Base-by-base conservation (phyloP, 2,329 filamentous ascomycete species). In the Fusarium circinatum region DNA sequence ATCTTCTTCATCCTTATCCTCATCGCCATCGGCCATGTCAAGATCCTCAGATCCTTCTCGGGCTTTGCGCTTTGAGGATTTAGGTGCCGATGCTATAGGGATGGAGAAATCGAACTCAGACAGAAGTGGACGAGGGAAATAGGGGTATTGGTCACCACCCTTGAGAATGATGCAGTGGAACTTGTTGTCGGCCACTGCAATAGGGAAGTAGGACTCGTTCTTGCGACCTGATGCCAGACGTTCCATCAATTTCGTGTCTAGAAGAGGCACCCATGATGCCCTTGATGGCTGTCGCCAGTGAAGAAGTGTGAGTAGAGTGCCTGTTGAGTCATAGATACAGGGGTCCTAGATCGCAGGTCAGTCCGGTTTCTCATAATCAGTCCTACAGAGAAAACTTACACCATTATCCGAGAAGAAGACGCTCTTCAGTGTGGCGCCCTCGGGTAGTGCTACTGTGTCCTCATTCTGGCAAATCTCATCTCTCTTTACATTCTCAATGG, bases 101-200 rank as follows among this genome's bases (percentile, higher is more conserved):
- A 99, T 89, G 48, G 92, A 90, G 81, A 99, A 97, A 55, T 95
- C 94, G 79, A 99, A 99, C 81, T 99, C 96, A 47, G 92, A 95
- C 41, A 99, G 91, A 42, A 98, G 86, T 5, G 94, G 95, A 15
- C 93, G 91, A 17, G 94, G 96, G 84, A 96, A 98, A 85, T 96
- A 98, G 1, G 96, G 95, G 79, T 98, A 94, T 79, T 92, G 90
- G 80, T 99, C 96, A 41, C 93, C 93, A 71, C 96, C 96, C 84
- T 99, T 99, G 79, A 99, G 91, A 78, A 99, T 98, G 83, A 99
- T 98, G 85, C 97, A 99, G 86, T 98, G 96, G 83, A 99, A 99
- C 79, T 93, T 96, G 79, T 93, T 89, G 77, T 95, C 91, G 6
- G 96, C 94, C 3, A 98, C 95, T 2, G 96, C 96, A 38, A 99